These are phyloP conservation scores for Mycena rebaudengoi DNA, from an alignment of 768 basidiomycete species.

Conservation along the genomic window DNA sequence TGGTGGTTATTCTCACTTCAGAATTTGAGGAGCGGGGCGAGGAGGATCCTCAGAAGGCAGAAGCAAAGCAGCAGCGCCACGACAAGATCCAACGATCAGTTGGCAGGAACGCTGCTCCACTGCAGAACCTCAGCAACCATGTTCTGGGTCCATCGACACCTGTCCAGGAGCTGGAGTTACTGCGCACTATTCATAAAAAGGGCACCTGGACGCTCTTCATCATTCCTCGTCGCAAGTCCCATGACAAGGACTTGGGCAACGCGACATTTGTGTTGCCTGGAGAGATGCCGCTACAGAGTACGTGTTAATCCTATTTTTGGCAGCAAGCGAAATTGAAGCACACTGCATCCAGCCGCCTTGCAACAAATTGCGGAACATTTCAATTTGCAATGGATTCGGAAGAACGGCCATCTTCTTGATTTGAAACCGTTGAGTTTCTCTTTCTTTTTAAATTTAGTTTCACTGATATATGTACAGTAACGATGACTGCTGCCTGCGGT, in stretches of 20 bases:
- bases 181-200: not conserved
- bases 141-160: not conserved
- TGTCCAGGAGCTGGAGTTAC: not conserved
- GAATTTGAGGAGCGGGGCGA: not conserved
- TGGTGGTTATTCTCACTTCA: not conserved
- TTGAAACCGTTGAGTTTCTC: not conserved
- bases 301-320: not conserved
- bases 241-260: constrained; percentile 1
- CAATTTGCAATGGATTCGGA: not conserved
- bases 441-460: not conserved
- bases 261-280: not conserved
- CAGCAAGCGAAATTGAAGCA: too few species aligned
- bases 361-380: not conserved
- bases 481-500: not conserved
- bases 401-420: not conserved
- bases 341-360: not conserved
- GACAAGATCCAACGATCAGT: not conserved
- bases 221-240: not conserved
- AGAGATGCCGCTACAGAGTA: not conserved
- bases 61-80: not conserved
- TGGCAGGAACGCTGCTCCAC: not conserved
- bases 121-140: not conserved
- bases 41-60: not conserved
- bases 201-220: not conserved
- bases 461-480: too few species aligned